Conservation (phyloP, 371 early-diverging fungal genomes). For the Choanephora cucurbitarum region DNA sequence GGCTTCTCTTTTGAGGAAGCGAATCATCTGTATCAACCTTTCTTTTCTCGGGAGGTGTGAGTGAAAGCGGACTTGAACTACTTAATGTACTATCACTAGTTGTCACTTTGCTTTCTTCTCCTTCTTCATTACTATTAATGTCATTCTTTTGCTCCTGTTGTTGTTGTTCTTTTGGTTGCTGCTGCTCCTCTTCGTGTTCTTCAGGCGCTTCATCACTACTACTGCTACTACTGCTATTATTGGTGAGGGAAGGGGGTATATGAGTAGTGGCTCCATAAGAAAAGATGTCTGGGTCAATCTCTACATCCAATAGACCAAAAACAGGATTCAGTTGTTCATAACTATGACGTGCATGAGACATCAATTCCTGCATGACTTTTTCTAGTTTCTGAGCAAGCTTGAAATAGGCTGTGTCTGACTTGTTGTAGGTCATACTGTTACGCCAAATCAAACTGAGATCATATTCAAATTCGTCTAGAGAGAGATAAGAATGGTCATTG, state of each 20-base stretch:
- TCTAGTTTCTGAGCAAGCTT: constrained; percentile 61
- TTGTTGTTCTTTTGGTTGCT: no score
- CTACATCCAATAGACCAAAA: constrained; percentile 50
- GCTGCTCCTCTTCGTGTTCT: no score
- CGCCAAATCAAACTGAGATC: constrained; percentile 72
- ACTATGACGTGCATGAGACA: constrained; percentile 42
- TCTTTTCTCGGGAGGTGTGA: background rate
- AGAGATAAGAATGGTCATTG: constrained; percentile 37
- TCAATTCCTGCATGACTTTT: constrained; percentile 34
- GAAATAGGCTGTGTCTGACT: constrained; percentile 70
- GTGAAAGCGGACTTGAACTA: background rate
- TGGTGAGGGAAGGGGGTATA: constrained; percentile 1
- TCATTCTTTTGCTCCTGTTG: no score
- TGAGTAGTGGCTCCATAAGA: constrained; percentile 32
- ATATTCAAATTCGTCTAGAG: constrained; percentile 52
- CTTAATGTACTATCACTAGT: constrained; percentile 5
- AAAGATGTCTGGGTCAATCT: constrained; percentile 58
- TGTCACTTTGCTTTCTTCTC: constrained; percentile 10
- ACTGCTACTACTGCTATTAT: no score
- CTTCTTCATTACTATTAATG: constrained; percentile 16
- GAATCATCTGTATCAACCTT: background rate
- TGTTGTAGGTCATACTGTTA: constrained; percentile 82
- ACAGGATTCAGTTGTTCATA: constrained; percentile 41
- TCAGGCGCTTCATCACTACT: no score
- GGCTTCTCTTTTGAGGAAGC: background rate